phyloP scores from a whole-genome alignment of 2,329 filamentous ascomycete species.

The Neofusicoccum ribis region DNA sequence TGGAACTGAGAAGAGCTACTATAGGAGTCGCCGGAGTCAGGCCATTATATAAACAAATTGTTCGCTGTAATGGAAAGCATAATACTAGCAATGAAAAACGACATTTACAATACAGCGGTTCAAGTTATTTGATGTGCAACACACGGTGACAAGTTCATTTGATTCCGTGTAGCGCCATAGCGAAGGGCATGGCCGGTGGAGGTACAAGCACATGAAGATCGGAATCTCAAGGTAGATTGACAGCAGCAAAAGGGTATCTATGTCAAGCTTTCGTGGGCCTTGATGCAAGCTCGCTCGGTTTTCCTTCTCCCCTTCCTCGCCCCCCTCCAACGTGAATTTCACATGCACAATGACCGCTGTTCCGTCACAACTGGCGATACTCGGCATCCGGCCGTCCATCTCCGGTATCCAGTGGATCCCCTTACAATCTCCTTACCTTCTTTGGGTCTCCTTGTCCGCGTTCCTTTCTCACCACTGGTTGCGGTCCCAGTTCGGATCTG shows the following conservation, averaged over 20 bases:
- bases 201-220: neutral
- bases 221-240: conserved; percentile 10
- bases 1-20: conserved; percentile 15
- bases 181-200: neutral
- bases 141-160: too few relatives aligned
- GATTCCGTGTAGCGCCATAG: too few relatives aligned
- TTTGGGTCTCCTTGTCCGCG: neutral
- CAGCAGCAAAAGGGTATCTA: conserved; percentile 18
- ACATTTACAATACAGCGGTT: neutral
- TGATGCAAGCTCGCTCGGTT: conserved; percentile 15
- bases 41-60: conserved; percentile 18
- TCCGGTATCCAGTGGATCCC: neutral
- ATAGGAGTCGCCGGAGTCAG: conserved; percentile 17
- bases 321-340: neutral
- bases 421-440: conserved; percentile 2
- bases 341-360: neutral
- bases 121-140: neutral
- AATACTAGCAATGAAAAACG: conserved; percentile 14
- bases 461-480: conserved; percentile 19
- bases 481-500: conserved; percentile 21
- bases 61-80: conserved; percentile 16
- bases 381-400: too few relatives aligned
- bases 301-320: neutral
- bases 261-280: conserved; percentile 15
- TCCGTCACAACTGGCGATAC: too few relatives aligned